A percentile compares a stretch with the other conserved stretches of the same genome.
These are phyloP conservation scores for Hericium erinaceus DNA, from an alignment of 768 basidiomycete genomes.

Conservation along the genomic window DNA sequence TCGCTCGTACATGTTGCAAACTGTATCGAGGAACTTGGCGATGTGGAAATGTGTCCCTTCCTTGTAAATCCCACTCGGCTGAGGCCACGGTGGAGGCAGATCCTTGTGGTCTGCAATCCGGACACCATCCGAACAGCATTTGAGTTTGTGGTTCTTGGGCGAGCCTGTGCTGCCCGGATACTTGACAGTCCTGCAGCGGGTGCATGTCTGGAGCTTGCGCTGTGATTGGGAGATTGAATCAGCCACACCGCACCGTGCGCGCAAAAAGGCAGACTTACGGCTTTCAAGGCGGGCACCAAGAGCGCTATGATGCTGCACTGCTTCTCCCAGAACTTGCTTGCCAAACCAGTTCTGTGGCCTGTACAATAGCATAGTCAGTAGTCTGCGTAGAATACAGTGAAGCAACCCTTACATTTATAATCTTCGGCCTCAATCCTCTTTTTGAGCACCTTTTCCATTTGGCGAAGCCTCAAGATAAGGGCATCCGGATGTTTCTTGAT, in stretches of 20 bases:
- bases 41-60: constrained; percentile 5
- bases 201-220: background rate
- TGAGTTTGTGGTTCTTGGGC: constrained; percentile 7
- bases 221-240: background rate
- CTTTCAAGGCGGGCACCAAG: background rate
- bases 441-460: constrained; percentile 3
- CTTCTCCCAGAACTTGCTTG: background rate
- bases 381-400: background rate
- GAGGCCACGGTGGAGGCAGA: constrained; percentile 5
- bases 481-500: constrained; percentile 9
- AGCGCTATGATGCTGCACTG: constrained; percentile 1
- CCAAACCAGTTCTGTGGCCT: background rate
- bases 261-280: background rate
- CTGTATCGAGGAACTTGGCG: background rate
- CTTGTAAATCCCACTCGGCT: constrained; percentile 9
- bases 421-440: background rate
- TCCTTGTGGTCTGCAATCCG: background rate
- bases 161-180: background rate
- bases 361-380: background rate
- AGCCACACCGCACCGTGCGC: background rate
- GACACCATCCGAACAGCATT: constrained; percentile 10
- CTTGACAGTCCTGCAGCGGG: background rate
- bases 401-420: background rate
- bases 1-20: background rate
- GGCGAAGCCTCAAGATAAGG: constrained; percentile 4